Evolutionary conservation across 192 early-diverging fungal genomes (phyloP), one percentile per base, ranked within the genome.

Genomic region (Kappamyces sp.): DNA sequence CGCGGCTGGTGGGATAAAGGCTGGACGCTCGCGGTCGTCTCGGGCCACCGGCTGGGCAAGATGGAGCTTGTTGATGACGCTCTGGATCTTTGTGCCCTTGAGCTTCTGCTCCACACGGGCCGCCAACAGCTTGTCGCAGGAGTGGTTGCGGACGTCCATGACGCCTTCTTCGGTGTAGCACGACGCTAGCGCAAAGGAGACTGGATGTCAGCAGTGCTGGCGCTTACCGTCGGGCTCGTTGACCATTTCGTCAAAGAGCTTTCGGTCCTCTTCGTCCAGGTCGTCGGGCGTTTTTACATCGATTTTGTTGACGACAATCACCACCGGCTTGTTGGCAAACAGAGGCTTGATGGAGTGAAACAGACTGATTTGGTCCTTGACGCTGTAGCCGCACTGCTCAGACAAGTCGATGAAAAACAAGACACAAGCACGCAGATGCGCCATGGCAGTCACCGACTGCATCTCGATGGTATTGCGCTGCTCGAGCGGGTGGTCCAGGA

Each of bases 381-480:
- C 79, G 65, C 87, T 88, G 84, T 98, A 99, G 29, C 97, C 97
- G 76, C 97, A 99, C 69, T 94, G 89, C 68, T 95, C 97, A 4
- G 94, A 96, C 32, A 95, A 72, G 69, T 99, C 97, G 61, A 97
- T 87, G 71, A 99, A 99, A 84, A 87, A 99, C 66, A 99, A 67
- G 57, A 99, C 86, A 43, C 91, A 90, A 11, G 92, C 86, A 59
- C 94, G 85, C 75, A 99, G 73, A 69, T 99, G 97, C 6, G 97
- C 97, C 47, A 99, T 78, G 34, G 97, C 97, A 5, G 97, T 99
- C 66, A 99, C 93, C 51, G 93, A 96, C 79, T 99, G 97, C 97
- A 99, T 99, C 76, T 99, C 97, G 63, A 99, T 99, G 35, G 94
- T 97, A 76, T 99, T 99, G 65, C 94, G 84, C 66, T 99, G 85